Evolutionary conservation across 1,139 yeast species (phyloP), one percentile per base, ranked within the genome.

Genomic region (Nadsonia starkeyi-henricii): DNA sequence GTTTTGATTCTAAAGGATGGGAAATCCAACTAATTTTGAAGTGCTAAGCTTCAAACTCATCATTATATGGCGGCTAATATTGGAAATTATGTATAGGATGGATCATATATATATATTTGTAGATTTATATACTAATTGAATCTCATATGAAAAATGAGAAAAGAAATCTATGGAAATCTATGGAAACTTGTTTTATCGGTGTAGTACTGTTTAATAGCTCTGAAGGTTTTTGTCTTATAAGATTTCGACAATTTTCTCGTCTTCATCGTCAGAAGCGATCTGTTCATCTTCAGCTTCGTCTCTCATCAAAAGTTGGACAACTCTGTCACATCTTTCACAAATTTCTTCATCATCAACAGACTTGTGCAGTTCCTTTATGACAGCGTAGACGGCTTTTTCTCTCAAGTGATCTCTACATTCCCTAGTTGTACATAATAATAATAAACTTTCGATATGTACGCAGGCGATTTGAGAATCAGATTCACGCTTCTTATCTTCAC

Each of bases 261-360:
- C 72, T 37, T 69, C 72, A 15, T 61, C 65, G 44, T 56, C 56
- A 44, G 58, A 67, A 42, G 72, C 69, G 48, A 74, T 67, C 51
- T 78, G 67, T 57, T 79, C 82, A 45, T 77, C 74, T 46, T 69
- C 70, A 18, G 79, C 82, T 59, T 88, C 97, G 58, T 89, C 97
- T 70, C 97, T 79, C 89, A 83, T 82, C 54, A 88, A 71, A 81
- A 85, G 75, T 62, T 88, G 89, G 19, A 86, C 97, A n/a, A 61
- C 56, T 13, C 67, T 55, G 50, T 64, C 70, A 46, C 68, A 63
- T 1, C 59, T 55, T 44, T 84, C 95, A 42, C 72, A 71, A 19
- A 86, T 74, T 21, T 75, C 75, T 45, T 82, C 91, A 48, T 79
- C 75, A 15, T 78, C 76, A 4, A 72, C 68, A 44, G 75, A 79